These are phyloP conservation scores for Aspergillus proliferans DNA, from an alignment of 2,329 filamentous ascomycete genomes.

Conservation along the genomic window DNA sequence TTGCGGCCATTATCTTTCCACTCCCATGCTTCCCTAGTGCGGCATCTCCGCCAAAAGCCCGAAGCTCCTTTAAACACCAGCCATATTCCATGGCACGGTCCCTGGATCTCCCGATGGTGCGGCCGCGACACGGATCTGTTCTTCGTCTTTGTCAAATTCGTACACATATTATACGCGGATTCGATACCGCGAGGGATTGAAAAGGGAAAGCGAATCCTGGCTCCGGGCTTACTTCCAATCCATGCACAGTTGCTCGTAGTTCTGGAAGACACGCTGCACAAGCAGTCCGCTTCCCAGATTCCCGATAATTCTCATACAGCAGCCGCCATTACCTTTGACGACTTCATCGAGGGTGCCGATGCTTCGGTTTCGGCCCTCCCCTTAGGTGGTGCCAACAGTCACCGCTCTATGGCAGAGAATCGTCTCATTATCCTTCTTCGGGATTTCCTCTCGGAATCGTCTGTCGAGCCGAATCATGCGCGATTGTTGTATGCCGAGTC, in stretches of 20 bases:
- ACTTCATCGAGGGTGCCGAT: constrained; percentile 60
- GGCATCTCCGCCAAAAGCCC: constrained; percentile 58
- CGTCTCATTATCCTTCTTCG: constrained; percentile 74
- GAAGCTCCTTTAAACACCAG: constrained; percentile 62
- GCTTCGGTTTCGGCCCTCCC: constrained; percentile 58
- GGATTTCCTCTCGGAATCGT: constrained; percentile 65
- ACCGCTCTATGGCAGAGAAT: constrained; percentile 82
- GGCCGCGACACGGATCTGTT: constrained; percentile 84
- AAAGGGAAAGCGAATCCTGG: constrained; percentile 54
- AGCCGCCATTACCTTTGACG: constrained; percentile 58
- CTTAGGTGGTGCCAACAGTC: constrained; percentile 61
- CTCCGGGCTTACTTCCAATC: constrained; percentile 72
- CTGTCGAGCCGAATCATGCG: constrained; percentile 47
- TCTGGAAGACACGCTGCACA: constrained; percentile 76
- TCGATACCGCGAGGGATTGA: constrained; percentile 55
- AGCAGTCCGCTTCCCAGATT: constrained; percentile 51
- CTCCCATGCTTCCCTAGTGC: constrained; percentile 55
- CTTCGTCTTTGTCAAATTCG: constrained; percentile 87
- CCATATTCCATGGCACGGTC: constrained; percentile 75
- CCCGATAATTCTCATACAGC: constrained; percentile 40
- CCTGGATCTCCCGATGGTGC: constrained; percentile 79
- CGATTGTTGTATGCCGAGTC: constrained; percentile 69
- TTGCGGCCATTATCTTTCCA: constrained; percentile 57
- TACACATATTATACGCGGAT: constrained; percentile 70
- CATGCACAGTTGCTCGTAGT: constrained; percentile 75